Percentiles rank a stretch among this genome's conserved stretches.
phyloP scores from a whole-genome alignment of 805 yeast genomes.

The Peterozyma toletana region DNA sequence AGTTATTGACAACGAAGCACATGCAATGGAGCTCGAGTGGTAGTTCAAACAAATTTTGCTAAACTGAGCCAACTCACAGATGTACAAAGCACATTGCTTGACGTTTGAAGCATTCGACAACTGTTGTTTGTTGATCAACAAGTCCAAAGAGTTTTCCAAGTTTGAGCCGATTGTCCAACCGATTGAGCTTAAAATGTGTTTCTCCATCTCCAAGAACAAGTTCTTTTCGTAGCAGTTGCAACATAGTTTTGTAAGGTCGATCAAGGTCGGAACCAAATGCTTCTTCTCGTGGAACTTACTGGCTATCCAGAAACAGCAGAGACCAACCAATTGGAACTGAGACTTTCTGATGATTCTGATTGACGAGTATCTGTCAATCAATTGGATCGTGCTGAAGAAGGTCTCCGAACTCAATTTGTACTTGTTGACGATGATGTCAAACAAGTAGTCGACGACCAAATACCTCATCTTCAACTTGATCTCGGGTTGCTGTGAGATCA shows the following conservation, averaged over 20 bases:
- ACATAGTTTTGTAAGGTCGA: slow-evolving; percentile 46
- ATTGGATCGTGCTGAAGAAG: slow-evolving; percentile 27
- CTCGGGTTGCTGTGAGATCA: slow-evolving; percentile 14
- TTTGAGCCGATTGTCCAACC: slow-evolving; percentile 64
- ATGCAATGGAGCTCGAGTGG: slow-evolving; percentile 37
- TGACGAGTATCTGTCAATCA: slow-evolving; percentile 32
- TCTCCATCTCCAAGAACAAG: slow-evolving; percentile 61
- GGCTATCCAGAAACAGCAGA: slow-evolving; percentile 40
- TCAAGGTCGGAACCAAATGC: slow-evolving; percentile 49
- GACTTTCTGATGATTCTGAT: slow-evolving; percentile 22
- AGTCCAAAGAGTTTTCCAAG: slow-evolving; percentile 56
- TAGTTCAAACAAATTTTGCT: slow-evolving; percentile 47
- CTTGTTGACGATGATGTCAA: slow-evolving; percentile 22
- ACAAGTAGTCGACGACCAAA: slow-evolving; percentile 20
- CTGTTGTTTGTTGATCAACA: slow-evolving; percentile 27
- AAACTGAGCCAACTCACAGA: slow-evolving; percentile 63
- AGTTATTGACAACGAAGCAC: slow-evolving; percentile 43
- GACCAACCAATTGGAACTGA: slow-evolving; percentile 30
- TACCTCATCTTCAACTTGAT: slow-evolving; percentile 13
- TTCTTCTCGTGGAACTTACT: slow-evolving; percentile 41
- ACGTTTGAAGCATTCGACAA: slow-evolving; percentile 17
- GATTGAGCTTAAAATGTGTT: slow-evolving; percentile 53
- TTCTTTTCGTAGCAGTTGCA: slow-evolving; percentile 50
- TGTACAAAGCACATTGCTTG: slow-evolving; percentile 48
- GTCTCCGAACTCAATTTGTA: slow-evolving; percentile 24